Evolutionary conservation across 2,329 filamentous ascomycete species (phyloP).

Genomic region (Colletotrichum echinochloae): DNA sequence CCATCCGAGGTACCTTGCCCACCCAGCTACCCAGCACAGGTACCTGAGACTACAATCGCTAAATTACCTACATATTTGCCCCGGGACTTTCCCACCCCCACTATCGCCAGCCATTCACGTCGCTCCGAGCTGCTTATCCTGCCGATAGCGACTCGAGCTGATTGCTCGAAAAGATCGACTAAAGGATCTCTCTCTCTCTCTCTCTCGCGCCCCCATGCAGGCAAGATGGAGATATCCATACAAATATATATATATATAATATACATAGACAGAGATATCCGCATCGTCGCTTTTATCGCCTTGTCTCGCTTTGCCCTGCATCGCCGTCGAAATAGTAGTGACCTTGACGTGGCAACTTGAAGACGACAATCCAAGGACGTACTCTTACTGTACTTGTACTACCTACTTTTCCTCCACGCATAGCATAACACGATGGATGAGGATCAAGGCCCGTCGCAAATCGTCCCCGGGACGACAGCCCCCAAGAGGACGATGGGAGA

Average conservation of each 20-base stretch:
- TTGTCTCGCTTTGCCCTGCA: conserved; percentile 1
- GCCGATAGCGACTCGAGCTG: conserved; percentile 30
- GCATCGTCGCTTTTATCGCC: not conserved
- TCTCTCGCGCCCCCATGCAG: conserved; percentile 25
- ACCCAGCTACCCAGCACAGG: too few relatives aligned
- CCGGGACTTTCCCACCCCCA: not conserved
- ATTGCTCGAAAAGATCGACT: conserved; percentile 40
- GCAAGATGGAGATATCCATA: not conserved
- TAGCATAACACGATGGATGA: conserved; percentile 62
- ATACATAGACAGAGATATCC: conserved; percentile 18
- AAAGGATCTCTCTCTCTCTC: conserved; percentile 36
- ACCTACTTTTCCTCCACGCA: too few relatives aligned
- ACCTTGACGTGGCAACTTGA: not conserved
- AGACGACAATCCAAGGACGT: too few relatives aligned
- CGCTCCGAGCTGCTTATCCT: conserved; percentile 34
- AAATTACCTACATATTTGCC: too few relatives aligned
- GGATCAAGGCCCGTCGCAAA: conserved; percentile 64
- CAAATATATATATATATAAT: too few relatives aligned
- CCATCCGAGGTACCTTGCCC: too few relatives aligned
- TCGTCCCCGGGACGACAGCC: conserved; percentile 55
- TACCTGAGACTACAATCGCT: too few relatives aligned
- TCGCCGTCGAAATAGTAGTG: too few relatives aligned
- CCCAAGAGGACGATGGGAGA: conserved; percentile 50
- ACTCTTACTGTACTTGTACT: too few relatives aligned
- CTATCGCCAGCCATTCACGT: conserved; percentile 40